phyloP scores from a whole-genome alignment of 1,284 basidiomycete species.

The Trichosporon inkin region DNA sequence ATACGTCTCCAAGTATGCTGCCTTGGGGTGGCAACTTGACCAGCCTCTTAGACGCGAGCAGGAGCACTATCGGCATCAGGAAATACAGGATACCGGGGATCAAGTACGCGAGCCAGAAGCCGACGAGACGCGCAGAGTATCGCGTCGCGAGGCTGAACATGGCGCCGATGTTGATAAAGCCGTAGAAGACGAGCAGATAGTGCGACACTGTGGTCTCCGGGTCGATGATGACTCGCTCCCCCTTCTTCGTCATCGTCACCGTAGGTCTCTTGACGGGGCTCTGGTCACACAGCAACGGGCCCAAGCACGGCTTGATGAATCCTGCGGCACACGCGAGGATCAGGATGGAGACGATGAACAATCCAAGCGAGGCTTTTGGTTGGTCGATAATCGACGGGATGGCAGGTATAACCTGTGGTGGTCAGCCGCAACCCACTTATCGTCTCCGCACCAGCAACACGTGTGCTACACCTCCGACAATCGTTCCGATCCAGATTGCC shows the following conservation, averaged over 20 bases:
- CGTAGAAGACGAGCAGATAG: conserved; percentile 45
- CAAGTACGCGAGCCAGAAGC: conserved; percentile 53
- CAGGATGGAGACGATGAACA: conserved; percentile 49
- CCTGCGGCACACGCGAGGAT: conserved; percentile 48
- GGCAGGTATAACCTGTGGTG: conserved; percentile 36
- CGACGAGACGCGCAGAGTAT: conserved; percentile 45
- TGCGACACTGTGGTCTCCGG: conserved; percentile 42
- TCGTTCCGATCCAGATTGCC: conserved; percentile 57
- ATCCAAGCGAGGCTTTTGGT: conserved; percentile 14
- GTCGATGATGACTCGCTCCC: conserved; percentile 49
- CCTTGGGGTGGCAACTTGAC: conserved; percentile 51
- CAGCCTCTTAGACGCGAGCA: conserved; percentile 15
- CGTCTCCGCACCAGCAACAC: conserved; percentile 24
- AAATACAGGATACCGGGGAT: conserved; percentile 53
- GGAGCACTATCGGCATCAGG: conserved; percentile 41
- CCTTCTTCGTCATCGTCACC: conserved; percentile 33
- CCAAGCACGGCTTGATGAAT: conserved; percentile 49
- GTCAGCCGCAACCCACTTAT: too few species aligned
- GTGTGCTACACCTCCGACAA: conserved; percentile 42
- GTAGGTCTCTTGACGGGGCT: conserved; percentile 40
- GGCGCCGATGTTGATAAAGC: conserved; percentile 47
- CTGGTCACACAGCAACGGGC: conserved; percentile 49
- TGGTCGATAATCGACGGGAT: conserved; percentile 42
- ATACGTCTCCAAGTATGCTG: conserved; percentile 50
- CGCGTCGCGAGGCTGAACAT: conserved; percentile 45